Conservation (phyloP, 2,329 filamentous ascomycete genomes). For the Clonostachys byssicola region DNA sequence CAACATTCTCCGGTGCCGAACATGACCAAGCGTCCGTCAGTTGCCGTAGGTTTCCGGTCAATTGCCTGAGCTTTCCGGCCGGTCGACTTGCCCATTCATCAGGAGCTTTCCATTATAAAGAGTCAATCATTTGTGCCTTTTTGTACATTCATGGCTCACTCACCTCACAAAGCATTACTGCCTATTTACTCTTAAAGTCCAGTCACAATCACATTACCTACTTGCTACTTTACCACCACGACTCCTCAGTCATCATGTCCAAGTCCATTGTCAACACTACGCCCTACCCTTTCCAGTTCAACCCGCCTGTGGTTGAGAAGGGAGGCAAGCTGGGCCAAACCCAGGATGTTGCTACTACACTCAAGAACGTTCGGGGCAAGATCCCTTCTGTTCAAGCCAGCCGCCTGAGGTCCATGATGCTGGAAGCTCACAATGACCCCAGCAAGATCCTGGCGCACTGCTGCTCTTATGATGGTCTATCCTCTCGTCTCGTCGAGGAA, state of each 20-base stretch:
- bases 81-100: too few relatives aligned
- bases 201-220: too few relatives aligned
- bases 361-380: constrained; percentile 24
- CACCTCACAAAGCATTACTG: too few relatives aligned
- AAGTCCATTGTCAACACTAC: constrained; percentile 20
- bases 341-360: constrained; percentile 4
- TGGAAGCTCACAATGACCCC: constrained; percentile 30
- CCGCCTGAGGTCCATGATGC: constrained; percentile 27
- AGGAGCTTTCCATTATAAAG: too few relatives aligned
- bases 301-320: constrained; percentile 1
- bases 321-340: background rate
- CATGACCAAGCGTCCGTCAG: too few relatives aligned
- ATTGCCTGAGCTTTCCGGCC: too few relatives aligned
- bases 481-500: constrained; percentile 36
- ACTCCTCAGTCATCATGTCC: constrained; percentile 7
- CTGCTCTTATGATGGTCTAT: constrained; percentile 37
- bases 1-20: too few relatives aligned
- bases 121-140: too few relatives aligned
- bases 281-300: constrained; percentile 24
- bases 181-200: too few relatives aligned
- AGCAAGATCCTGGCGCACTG: constrained; percentile 36
- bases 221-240: too few relatives aligned
- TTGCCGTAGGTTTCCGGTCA: too few relatives aligned
- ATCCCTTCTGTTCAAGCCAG: constrained; percentile 31
- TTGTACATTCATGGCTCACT: too few relatives aligned